These are phyloP conservation scores for Colletotrichum lupini DNA, from an alignment of 2,329 filamentous ascomycete genomes.

Conservation along the genomic window DNA sequence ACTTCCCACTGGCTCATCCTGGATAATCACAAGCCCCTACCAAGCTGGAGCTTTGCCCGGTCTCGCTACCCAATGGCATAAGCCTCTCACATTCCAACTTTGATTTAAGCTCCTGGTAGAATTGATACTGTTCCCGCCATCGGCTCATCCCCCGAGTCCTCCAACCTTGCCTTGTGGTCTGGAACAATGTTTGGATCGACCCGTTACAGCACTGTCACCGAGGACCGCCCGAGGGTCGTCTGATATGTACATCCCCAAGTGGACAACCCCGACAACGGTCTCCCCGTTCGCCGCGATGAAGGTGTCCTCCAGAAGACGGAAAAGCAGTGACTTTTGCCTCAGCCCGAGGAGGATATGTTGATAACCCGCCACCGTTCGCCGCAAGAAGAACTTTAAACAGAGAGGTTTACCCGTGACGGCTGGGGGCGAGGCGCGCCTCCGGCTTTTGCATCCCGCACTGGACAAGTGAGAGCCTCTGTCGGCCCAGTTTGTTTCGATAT, in stretches of 20 bases:
- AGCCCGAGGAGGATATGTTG: background rate
- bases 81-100: background rate
- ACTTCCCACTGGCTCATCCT: background rate
- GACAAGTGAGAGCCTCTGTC: background rate
- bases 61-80: background rate
- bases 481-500: background rate
- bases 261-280: background rate
- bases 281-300: background rate
- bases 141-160: background rate
- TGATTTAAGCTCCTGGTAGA: background rate
- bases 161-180: background rate
- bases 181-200: background rate
- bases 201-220: conserved; percentile 3
- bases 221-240: background rate
- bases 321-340: background rate
- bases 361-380: conserved; percentile 14
- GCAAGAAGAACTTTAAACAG: background rate
- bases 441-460: background rate
- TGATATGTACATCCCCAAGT: background rate
- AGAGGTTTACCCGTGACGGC: background rate
- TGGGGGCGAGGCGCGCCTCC: background rate
- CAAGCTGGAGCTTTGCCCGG: background rate
- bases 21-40: background rate
- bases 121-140: background rate
- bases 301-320: background rate